Evolutionary conservation across 2,329 filamentous ascomycete genomes (phyloP).

Genomic region (Sporothrix euskadiensis): DNA sequence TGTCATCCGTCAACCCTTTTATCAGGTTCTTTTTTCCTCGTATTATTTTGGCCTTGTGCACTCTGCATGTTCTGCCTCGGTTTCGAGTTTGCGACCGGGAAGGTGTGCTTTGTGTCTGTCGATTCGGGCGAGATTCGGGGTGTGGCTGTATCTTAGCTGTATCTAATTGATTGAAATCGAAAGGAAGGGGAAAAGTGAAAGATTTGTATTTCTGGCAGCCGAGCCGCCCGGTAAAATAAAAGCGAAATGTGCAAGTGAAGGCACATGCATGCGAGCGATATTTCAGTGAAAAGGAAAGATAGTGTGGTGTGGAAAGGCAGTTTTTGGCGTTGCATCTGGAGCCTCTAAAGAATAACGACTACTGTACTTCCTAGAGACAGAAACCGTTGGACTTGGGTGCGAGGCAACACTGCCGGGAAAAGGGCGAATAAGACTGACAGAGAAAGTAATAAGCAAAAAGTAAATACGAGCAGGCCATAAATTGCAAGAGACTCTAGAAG

Average conservation of each 20-base stretch:
- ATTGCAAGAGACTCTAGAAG: neutral
- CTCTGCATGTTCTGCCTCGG: conserved; percentile 20
- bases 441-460: neutral
- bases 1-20: neutral
- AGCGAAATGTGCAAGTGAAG: neutral
- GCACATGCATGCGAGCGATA: neutral
- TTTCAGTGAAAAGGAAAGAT: neutral
- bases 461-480: neutral
- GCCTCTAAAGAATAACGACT: neutral
- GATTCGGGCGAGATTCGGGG: neutral
- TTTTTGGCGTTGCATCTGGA: neutral
- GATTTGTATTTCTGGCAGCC: conserved; percentile 1
- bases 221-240: conserved; percentile 3
- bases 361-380: neutral
- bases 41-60: neutral
- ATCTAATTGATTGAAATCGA: neutral
- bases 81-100: conserved; percentile 21
- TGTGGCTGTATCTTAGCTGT: conserved; percentile 19
- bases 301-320: neutral
- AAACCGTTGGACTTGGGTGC: neutral
- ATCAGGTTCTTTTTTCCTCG: neutral
- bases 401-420: neutral
- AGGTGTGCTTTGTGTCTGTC: neutral
- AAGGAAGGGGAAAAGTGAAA: neutral
- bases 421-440: neutral